phyloP scores from a whole-genome alignment of 2,329 filamentous ascomycete species.

The Sarocladium strictum region DNA sequence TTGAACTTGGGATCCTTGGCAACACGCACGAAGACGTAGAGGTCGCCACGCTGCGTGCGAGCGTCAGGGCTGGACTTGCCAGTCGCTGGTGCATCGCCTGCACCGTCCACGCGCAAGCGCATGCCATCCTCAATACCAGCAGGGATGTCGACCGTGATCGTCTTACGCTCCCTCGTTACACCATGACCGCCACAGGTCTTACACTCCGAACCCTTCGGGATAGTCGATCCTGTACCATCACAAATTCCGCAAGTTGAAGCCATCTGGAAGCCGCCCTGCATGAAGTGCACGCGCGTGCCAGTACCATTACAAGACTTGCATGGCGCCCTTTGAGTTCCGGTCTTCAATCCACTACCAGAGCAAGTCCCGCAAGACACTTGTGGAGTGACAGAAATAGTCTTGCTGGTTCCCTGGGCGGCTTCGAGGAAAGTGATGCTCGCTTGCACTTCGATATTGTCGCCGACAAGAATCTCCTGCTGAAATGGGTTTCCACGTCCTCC shows the following conservation, averaged over 20 bases:
- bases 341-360: conserved; percentile 75
- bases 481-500: conserved; percentile 59
- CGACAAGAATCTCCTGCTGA: conserved; percentile 74
- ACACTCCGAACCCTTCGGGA: conserved; percentile 78
- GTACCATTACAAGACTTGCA: conserved; percentile 83
- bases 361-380: conserved; percentile 78
- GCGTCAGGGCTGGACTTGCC: conserved; percentile 60
- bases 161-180: conserved; percentile 75
- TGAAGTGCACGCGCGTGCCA: conserved; percentile 79
- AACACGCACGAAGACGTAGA: conserved; percentile 87
- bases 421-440: conserved; percentile 93
- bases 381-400: conserved; percentile 83
- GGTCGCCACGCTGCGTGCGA: conserved; percentile 70
- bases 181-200: conserved; percentile 74
- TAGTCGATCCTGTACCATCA: conserved; percentile 68
- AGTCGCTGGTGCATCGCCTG: conserved; percentile 80
- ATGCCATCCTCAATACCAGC: conserved; percentile 96
- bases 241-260: conserved; percentile 80
- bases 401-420: conserved; percentile 82
- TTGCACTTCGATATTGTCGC: conserved; percentile 93
- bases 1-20: conserved; percentile 87
- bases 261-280: conserved; percentile 95
- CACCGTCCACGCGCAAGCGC: conserved; percentile 76
- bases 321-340: conserved; percentile 63
- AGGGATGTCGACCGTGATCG: conserved; percentile 84